Percentiles rank a stretch among this genome's conserved stretches.
phyloP scores from a whole-genome alignment of 352 stramenopile species.

The Pythium brachiatum region DNA sequence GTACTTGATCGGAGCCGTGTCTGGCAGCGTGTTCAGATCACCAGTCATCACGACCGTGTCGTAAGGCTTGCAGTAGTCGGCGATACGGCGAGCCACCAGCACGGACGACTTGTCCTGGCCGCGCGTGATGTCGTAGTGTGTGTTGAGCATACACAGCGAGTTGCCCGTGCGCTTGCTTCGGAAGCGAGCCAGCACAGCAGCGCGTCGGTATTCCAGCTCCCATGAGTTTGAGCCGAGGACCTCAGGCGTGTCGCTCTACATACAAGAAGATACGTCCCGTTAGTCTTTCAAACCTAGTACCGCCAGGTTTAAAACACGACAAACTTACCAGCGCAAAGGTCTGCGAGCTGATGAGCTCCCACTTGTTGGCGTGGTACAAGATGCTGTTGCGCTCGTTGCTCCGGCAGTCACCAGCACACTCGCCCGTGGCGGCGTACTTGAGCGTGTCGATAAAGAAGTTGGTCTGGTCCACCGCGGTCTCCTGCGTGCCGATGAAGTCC shows the following conservation, averaged over 20 bases:
- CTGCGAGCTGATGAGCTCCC: slow-evolving; percentile 34
- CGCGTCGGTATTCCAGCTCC: slow-evolving; percentile 59
- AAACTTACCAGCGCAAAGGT: slow-evolving; percentile 63
- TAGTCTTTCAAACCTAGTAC: too few relatives aligned
- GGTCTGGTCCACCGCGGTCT: slow-evolving; percentile 56
- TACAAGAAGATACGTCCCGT: background rate
- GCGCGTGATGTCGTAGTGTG: slow-evolving; percentile 61
- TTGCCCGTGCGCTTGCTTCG: slow-evolving; percentile 25
- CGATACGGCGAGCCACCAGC: slow-evolving; percentile 46
- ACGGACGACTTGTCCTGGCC: slow-evolving; percentile 55
- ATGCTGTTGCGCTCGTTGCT: slow-evolving; percentile 70
- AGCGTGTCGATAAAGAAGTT: slow-evolving; percentile 45
- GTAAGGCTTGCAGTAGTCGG: slow-evolving; percentile 32
- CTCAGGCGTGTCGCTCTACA: slow-evolving; percentile 63
- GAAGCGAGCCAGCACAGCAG: slow-evolving; percentile 57
- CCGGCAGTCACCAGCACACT: slow-evolving; percentile 56
- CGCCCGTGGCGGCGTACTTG: slow-evolving; percentile 40
- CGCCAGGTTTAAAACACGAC: too few relatives aligned
- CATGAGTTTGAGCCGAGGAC: slow-evolving; percentile 57
- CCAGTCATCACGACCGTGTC: slow-evolving; percentile 68
- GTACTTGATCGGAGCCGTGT: slow-evolving; percentile 41
- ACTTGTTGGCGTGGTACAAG: slow-evolving; percentile 49
- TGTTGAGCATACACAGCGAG: slow-evolving; percentile 73
- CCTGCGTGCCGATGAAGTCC: slow-evolving; percentile 67
- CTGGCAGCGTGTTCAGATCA: slow-evolving; percentile 55